Evolutionary conservation across 495 filamentous ascomycete species (phyloP), one percentile per base, ranked within the genome.

Genomic region (Durotheca rogersii): DNA sequence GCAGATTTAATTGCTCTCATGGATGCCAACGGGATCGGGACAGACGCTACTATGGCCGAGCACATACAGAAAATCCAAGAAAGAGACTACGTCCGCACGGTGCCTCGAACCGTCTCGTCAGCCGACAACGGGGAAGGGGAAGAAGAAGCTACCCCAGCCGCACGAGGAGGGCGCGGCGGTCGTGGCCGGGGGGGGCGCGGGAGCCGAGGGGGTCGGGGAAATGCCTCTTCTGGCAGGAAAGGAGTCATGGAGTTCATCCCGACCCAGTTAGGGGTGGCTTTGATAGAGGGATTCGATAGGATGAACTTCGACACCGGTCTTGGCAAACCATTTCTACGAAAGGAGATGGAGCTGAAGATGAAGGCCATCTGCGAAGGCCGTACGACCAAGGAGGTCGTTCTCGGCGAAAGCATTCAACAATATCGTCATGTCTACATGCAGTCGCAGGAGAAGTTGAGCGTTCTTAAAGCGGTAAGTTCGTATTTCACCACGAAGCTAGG

Each of bases 21-120:
- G 93, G 94, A 98, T 70, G 92, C 88, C 11, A 97, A 98, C 65
- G 93, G 93, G 7, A 98, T 98, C 58, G 93, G 93, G 11, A 98
- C 93, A 3, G 93, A 98, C 70, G 93, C 93, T 7, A 97, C 93
- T 0, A 98, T 98, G 94, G 92, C 93, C 0, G 93, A 98, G 56
- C 93, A 98, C 65, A 97, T 98, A 61, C 81, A 86, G 33, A 96
- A 94, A 65, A 91, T 98, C 66, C 89, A 96, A 67, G 83, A 91
- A 31, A 74, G 93, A 20, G 72, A 88, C 37, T 98, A 98, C 62
- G 90, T 90, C 17, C 78, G 79, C 33, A 81, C 82, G 2, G 70
- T 82, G 21, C 66, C 79, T n/a, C 80, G 81, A 37, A 66, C 61
- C 3, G 60, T 39, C 10, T 58, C 37, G 9, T 19, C 61, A 42